These are phyloP conservation scores for Magnusiomyces fungicola DNA, from an alignment of 1,139 yeast species.

Conservation along the genomic window DNA sequence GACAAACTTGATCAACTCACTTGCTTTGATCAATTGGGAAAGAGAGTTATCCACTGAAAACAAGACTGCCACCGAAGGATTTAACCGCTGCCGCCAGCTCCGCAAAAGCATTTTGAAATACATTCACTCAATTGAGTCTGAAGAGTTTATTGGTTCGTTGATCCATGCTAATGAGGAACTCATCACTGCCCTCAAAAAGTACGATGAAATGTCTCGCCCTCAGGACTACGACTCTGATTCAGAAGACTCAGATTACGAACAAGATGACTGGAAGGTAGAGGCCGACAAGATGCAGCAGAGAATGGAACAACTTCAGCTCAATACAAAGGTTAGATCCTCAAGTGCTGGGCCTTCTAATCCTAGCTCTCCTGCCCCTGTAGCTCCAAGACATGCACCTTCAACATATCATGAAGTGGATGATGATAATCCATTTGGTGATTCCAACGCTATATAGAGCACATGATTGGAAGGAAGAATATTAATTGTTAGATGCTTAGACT, in stretches of 20 bases:
- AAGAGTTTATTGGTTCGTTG: conserved; percentile 77
- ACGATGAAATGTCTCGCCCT: conserved; percentile 53
- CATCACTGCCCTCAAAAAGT: conserved; percentile 61
- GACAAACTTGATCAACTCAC: conserved; percentile 59
- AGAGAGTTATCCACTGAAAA: conserved; percentile 55
- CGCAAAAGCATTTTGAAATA: conserved; percentile 74
- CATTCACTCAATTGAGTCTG: conserved; percentile 71
- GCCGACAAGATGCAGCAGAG: conserved; percentile 16
- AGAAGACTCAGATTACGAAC: conserved; percentile 24
- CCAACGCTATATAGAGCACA: conserved; percentile 31
- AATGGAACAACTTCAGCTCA: conserved; percentile 26
- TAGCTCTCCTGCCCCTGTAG: conserved; percentile 11
- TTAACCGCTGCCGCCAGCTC: conserved; percentile 66
- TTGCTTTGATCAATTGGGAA: conserved; percentile 48
- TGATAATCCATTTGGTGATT: conserved; percentile 68
- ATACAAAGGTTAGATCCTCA: conserved; percentile 30
- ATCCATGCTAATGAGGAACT: conserved; percentile 86
- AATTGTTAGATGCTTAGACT: background rate
- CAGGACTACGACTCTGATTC: conserved; percentile 41
- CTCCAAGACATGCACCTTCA: background rate
- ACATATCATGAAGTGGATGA: conserved; percentile 25
- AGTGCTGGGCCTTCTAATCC: conserved; percentile 19
- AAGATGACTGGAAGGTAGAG: conserved; percentile 24
- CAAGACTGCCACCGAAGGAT: conserved; percentile 49
- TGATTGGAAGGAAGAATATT: no score